Evolutionary conservation across 2,329 filamentous ascomycete genomes (phyloP).

Genomic region (Massarina eburnea): DNA sequence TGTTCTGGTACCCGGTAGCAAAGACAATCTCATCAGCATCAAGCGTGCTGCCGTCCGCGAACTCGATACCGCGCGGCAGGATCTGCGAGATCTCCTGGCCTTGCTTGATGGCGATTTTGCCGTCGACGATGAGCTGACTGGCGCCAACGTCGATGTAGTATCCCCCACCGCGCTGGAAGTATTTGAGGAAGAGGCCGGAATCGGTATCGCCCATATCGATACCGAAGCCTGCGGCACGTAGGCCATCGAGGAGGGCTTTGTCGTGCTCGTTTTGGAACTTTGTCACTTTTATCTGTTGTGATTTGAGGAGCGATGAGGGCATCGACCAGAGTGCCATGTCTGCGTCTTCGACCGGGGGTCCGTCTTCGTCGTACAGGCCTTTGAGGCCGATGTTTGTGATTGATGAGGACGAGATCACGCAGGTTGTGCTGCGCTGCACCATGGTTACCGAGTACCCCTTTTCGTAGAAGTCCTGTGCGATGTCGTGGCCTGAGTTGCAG

Average conservation of each 20-base stretch:
- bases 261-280: slow-evolving; percentile 33
- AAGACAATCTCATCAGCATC: slow-evolving; percentile 52
- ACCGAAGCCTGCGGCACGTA: slow-evolving; percentile 47
- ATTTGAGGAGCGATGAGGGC: slow-evolving; percentile 37
- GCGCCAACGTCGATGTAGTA: slow-evolving; percentile 54
- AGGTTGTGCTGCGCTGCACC: slow-evolving; percentile 49
- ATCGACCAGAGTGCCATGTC: slow-evolving; percentile 37
- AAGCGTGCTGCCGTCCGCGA: slow-evolving; percentile 47
- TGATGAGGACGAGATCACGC: slow-evolving; percentile 32
- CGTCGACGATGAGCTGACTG: slow-evolving; percentile 45
- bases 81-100: slow-evolving; percentile 40
- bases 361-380: slow-evolving; percentile 31
- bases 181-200: slow-evolving; percentile 39
- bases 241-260: slow-evolving; percentile 44
- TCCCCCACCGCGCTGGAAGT: slow-evolving; percentile 48
- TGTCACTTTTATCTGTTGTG: slow-evolving; percentile 26
- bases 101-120: slow-evolving; percentile 50
- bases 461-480: slow-evolving; percentile 51
- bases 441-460: slow-evolving; percentile 49
- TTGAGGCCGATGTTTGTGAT: slow-evolving; percentile 34
- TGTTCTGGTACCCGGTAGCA: slow-evolving; percentile 51
- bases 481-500: slow-evolving; percentile 54
- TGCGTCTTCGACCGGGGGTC: slow-evolving; percentile 28
- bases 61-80: slow-evolving; percentile 44
- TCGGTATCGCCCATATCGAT: slow-evolving; percentile 36